A percentile compares a stretch with the other conserved stretches of the same genome.
phyloP scores from a whole-genome alignment of 495 filamentous ascomycete genomes.

The Lasiosphaeria ovina region DNA sequence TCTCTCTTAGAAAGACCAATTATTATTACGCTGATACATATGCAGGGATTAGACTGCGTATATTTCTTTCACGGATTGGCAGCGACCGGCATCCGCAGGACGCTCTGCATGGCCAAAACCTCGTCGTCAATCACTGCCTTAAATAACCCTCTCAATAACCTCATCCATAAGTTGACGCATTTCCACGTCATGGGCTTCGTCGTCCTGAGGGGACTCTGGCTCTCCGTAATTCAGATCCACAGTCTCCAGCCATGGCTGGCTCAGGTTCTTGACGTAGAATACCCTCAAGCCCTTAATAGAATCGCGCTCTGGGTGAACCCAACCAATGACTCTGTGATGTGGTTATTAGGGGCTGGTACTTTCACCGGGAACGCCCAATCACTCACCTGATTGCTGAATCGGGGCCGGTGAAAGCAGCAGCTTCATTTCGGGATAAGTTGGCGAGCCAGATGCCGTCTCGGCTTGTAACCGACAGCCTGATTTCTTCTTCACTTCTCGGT shows the following conservation, averaged over 20 bases:
- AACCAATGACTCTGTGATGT: slow-evolving; percentile 10
- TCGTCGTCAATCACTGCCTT: slow-evolving; percentile 11
- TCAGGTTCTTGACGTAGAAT: slow-evolving; percentile 14
- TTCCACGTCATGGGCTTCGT: slow-evolving; percentile 11
- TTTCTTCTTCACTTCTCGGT: background rate
- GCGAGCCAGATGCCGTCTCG: slow-evolving; percentile 12
- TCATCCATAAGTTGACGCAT: slow-evolving; percentile 12
- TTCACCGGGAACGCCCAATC: background rate
- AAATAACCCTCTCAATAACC: slow-evolving; percentile 11
- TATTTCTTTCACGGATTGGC: too few species aligned
- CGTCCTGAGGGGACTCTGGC: slow-evolving; percentile 3
- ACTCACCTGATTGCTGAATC: slow-evolving; percentile 13
- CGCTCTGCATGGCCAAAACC: too few species aligned
- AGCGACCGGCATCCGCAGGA: background rate
- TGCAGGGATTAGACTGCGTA: too few species aligned
- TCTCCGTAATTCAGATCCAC: slow-evolving; percentile 6
- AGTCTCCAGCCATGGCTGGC: slow-evolving; percentile 10
- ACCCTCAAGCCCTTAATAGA: slow-evolving; percentile 8
- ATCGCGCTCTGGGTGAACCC: slow-evolving; percentile 12
- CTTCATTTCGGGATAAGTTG: slow-evolving; percentile 6
- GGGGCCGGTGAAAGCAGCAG: slow-evolving; percentile 5
- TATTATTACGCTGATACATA: too few species aligned
- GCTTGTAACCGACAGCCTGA: slow-evolving; percentile 2
- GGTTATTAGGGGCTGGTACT: slow-evolving; percentile 4
- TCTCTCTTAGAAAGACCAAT: too few species aligned